Evolutionary conservation across 1,284 basidiomycete genomes (phyloP).

Genomic region (Tylopilus orsonianus): DNA sequence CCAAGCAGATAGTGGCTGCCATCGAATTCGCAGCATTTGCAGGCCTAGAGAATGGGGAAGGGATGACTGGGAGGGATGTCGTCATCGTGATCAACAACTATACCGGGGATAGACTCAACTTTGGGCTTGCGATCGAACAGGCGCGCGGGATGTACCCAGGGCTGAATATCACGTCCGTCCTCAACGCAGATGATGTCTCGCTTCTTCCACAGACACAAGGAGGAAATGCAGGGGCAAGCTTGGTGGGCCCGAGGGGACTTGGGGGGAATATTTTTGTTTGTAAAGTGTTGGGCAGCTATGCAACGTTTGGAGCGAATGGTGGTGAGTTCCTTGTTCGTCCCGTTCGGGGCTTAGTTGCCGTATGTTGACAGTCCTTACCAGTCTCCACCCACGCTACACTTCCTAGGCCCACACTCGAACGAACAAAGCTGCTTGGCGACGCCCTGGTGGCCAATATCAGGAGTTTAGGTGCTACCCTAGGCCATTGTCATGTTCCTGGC

Average conservation of each 20-base stretch:
- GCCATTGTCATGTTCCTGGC: conserved; percentile 59
- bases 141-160: conserved; percentile 40
- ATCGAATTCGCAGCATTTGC: conserved; percentile 46
- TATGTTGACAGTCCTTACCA: not conserved
- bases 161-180: conserved; percentile 50
- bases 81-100: conserved; percentile 49
- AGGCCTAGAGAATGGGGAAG: conserved; percentile 2
- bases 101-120: conserved; percentile 66
- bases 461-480: conserved; percentile 53
- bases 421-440: conserved; percentile 45
- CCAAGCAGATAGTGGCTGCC: conserved; percentile 53
- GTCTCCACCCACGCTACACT: not conserved
- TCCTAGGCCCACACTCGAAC: conserved; percentile 11
- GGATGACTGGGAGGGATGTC: conserved; percentile 31
- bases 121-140: conserved; percentile 67
- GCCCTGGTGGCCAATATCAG: conserved; percentile 44
- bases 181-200: conserved; percentile 70
- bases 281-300: conserved; percentile 63
- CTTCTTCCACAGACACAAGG: conserved; percentile 35
- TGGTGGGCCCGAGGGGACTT: conserved; percentile 57
- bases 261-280: conserved; percentile 69
- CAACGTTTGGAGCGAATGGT: conserved; percentile 43
- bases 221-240: conserved; percentile 20
- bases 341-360: not conserved
- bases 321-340: conserved; percentile 5